A percentile compares a stretch with the other conserved stretches of the same genome.
Evolutionary conservation across 768 basidiomycete species (phyloP).

Genomic region (Mycena venus): DNA sequence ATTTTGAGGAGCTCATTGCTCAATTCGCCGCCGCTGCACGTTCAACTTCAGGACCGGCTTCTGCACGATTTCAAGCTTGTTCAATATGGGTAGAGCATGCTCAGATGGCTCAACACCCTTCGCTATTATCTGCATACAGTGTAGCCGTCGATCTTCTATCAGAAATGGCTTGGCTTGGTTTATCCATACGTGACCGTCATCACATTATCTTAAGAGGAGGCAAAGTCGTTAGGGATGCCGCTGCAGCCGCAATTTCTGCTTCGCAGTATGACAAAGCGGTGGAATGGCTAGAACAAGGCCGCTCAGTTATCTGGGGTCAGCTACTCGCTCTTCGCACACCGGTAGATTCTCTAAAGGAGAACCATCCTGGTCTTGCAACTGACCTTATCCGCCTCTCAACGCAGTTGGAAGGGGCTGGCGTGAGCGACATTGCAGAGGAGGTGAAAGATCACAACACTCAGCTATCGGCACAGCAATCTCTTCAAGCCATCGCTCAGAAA

Average conservation of each 20-base stretch:
- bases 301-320: conserved; percentile 38
- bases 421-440: background rate
- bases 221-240: background rate
- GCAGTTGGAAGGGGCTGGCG: background rate
- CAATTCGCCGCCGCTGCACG: background rate
- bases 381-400: background rate
- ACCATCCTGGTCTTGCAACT: conserved; percentile 36
- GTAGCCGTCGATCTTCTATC: background rate
- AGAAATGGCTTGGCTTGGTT: background rate
- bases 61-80: background rate
- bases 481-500: background rate
- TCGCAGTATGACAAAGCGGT: background rate
- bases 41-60: background rate
- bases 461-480: too few species aligned
- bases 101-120: background rate
- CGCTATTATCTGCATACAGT: background rate
- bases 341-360: conserved; percentile 28
- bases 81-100: background rate
- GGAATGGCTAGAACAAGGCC: conserved; percentile 26
- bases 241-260: background rate
- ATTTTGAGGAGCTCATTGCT: background rate
- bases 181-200: background rate
- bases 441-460: too few species aligned
- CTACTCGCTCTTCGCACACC: conserved; percentile 35
- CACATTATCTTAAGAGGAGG: background rate